A percentile compares a stretch with the other conserved stretches of the same genome.
Conservation (phyloP, 148 eudicot species). For the Dianthus caryophyllus region DNA sequence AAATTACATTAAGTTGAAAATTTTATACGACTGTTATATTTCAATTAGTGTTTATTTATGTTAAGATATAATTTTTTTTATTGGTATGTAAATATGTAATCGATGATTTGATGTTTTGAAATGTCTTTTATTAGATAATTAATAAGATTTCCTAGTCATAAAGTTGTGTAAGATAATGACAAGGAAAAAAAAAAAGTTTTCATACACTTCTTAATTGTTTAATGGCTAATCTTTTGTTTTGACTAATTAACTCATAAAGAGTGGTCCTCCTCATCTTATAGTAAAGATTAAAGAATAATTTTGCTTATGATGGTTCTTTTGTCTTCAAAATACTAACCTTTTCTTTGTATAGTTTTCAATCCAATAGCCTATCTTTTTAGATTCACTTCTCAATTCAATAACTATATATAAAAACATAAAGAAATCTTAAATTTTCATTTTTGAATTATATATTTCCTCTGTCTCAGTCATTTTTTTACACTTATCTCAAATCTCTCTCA, state of each 20-base stretch:
- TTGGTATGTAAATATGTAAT: neutral
- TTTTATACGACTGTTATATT: too few species aligned
- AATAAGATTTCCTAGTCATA: constrained; percentile 4
- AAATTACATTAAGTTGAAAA: too few species aligned
- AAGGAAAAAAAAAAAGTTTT: neutral
- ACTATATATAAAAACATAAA: too few species aligned
- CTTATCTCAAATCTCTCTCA: too few species aligned
- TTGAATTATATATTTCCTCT: too few species aligned
- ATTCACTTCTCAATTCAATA: neutral
- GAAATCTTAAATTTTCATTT: too few species aligned
- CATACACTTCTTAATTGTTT: neutral
- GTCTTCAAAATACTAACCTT: neutral
- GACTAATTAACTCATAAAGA: constrained; percentile 22
- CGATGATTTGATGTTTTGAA: neutral
- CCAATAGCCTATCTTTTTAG: neutral
- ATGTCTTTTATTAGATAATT: neutral
- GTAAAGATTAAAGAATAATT: neutral
- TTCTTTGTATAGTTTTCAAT: neutral
- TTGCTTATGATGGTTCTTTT: neutral
- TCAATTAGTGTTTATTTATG: too few species aligned
- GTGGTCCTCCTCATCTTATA: constrained; percentile 17
- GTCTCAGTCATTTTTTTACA: too few species aligned
- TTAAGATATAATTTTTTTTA: too few species aligned
- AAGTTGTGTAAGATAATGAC: constrained; percentile 13
- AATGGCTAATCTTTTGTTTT: constrained; percentile 10